Evolutionary conservation across 768 basidiomycete genomes (phyloP).

Genomic region (Botryobasidium botryosum): DNA sequence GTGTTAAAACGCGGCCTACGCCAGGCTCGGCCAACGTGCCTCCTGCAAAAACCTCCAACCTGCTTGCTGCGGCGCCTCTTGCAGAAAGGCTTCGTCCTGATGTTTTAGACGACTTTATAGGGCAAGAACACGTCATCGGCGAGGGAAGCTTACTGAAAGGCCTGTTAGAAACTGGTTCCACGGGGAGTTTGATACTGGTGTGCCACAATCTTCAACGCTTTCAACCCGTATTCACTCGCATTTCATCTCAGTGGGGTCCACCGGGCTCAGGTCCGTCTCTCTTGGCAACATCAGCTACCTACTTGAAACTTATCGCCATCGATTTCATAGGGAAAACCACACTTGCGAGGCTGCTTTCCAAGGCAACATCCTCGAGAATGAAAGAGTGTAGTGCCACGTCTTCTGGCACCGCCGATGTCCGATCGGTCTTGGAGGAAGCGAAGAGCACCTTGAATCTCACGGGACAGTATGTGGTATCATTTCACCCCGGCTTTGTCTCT

Average conservation of each 20-base stretch:
- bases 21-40: conserved; percentile 3
- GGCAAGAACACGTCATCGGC: conserved; percentile 47
- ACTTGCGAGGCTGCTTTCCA: conserved; percentile 52
- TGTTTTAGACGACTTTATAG: conserved; percentile 47
- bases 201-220: conserved; percentile 15
- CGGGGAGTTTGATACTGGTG: conserved; percentile 41
- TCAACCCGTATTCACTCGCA: conserved; percentile 3
- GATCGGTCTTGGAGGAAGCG: conserved; percentile 61
- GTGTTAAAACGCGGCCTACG: background rate
- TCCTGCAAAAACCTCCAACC: conserved; percentile 15
- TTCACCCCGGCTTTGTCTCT: background rate
- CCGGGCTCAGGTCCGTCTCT: conserved; percentile 27
- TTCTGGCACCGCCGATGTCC: conserved; percentile 50
- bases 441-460: conserved; percentile 44
- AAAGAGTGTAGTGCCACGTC: conserved; percentile 67
- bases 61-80: conserved; percentile 30
- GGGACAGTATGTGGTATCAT: conserved; percentile 32
- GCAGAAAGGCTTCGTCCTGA: conserved; percentile 60
- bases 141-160: conserved; percentile 38
- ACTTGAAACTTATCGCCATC: conserved; percentile 2
- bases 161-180: conserved; percentile 31
- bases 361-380: conserved; percentile 39
- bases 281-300: background rate
- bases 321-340: conserved; percentile 50
- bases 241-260: conserved; percentile 38